Base-by-base conservation (phyloP, 2,329 filamentous ascomycete species). In the Calonectria leucothoes region DNA sequence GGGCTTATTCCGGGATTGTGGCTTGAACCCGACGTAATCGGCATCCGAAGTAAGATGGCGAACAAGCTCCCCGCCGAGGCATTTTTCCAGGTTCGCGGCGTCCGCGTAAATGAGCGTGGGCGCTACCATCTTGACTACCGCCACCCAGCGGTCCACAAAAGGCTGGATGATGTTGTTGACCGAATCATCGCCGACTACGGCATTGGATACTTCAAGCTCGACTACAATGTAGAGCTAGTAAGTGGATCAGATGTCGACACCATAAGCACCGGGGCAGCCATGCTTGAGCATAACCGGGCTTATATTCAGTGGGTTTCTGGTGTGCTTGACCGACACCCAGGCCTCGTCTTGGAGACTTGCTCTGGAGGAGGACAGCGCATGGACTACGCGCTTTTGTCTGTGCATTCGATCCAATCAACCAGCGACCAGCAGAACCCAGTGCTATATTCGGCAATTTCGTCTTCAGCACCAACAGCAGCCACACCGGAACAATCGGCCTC, bases 21-120 rank as follows among this genome's bases (percentile, higher is more conserved):
- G 83, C 33, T 84, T 6, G 83, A 85, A 67, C 83, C 82, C 2
- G 83, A 85, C 57, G 83, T 85, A 2, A 75, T 84, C 12, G 83
- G 83, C 3, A 74, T 83, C 29, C 75, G 4, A 4, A 57, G 52
- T 23, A 14, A 10, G 6, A 70, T 82, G 59, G 78, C 76, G 12
- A 17, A 74, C 7, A 61, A 76, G 27, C 71, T 84, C 0, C 82
- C 82, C 3, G 23, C 74, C 1, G 80, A 83, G 2, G 81, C 82
- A 0, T 84, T 83, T 75, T 85, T 84, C 74, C 79, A 83, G 15
- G 70, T 78, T 6, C 67, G 81, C 10, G 82, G 83, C 7, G 73
- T 79, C 6, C 80, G 83, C 2, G 61, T 84, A 3, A 66, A 80
- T 14, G 83, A 85, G 68, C 80, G 79, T 35, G 79, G 79, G 5